Evolutionary conservation across 495 filamentous ascomycete genomes (phyloP).

Genomic region (Penicillium manginii): DNA sequence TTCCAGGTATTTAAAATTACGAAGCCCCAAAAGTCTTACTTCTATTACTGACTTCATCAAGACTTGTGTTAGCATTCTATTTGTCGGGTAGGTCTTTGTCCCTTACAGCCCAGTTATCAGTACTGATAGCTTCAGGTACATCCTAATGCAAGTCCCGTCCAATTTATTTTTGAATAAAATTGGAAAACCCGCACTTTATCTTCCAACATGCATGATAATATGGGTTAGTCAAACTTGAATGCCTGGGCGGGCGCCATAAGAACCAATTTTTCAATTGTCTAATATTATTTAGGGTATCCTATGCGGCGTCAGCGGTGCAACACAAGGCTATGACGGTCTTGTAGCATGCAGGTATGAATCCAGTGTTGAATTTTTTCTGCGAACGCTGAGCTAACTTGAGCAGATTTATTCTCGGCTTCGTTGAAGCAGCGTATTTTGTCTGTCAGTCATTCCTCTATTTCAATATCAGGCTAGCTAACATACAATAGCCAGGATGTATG

Average conservation of each 20-base stretch:
- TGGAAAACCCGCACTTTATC: slow-evolving; percentile 31
- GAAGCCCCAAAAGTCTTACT: not conserved
- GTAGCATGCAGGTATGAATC: slow-evolving; percentile 43
- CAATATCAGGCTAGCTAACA: not conserved
- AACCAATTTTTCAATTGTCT: slow-evolving; percentile 17
- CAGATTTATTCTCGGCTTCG: not conserved
- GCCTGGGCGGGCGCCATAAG: too few relatives aligned
- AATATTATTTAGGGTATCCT: slow-evolving; percentile 32
- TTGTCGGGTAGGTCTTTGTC: not conserved
- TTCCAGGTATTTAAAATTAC: slow-evolving; percentile 20
- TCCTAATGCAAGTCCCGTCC: slow-evolving; percentile 44
- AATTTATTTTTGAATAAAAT: slow-evolving; percentile 51
- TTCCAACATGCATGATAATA: slow-evolving; percentile 46
- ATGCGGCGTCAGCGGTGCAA: slow-evolving; percentile 20
- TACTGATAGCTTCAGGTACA: slow-evolving; percentile 28
- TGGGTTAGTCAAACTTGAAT: slow-evolving; percentile 34
- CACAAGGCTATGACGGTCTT: slow-evolving; percentile 42
- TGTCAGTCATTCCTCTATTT: not conserved
- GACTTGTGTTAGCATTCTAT: not conserved
- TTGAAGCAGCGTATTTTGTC: not conserved
- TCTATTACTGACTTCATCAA: not conserved
- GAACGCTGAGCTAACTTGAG: not conserved
- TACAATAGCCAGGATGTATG: slow-evolving; percentile 33
- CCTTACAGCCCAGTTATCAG: slow-evolving; percentile 5
- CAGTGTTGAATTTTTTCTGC: too few relatives aligned